phyloP scores from a whole-genome alignment of 2,329 filamentous ascomycete species.

The Mycosphaerella sp. region DNA sequence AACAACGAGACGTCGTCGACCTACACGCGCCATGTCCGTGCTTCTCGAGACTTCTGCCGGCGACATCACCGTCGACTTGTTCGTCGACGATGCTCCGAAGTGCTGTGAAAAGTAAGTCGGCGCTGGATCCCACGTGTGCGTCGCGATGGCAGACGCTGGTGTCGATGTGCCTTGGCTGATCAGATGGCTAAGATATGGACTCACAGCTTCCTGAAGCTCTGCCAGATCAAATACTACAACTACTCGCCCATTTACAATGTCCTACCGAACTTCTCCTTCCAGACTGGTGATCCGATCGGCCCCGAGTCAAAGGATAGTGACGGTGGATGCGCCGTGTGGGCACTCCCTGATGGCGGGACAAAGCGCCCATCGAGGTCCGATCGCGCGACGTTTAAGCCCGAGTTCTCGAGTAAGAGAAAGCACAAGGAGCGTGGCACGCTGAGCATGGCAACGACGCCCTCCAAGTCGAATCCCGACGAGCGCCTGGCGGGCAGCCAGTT shows the following conservation, averaged over 20 bases:
- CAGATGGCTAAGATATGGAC: slow-evolving; percentile 47
- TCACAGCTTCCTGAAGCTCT: slow-evolving; percentile 87
- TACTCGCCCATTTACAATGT: slow-evolving; percentile 87
- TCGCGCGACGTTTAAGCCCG: slow-evolving; percentile 57
- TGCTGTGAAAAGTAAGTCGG: slow-evolving; percentile 87
- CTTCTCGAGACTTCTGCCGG: slow-evolving; percentile 87
- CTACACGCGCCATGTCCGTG: slow-evolving; percentile 64
- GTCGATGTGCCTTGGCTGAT: slow-evolving; percentile 46
- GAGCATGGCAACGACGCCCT: slow-evolving; percentile 90
- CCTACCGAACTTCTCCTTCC: slow-evolving; percentile 92
- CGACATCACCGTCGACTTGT: slow-evolving; percentile 89
- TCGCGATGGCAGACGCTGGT: slow-evolving; percentile 20
- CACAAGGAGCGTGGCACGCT: slow-evolving; percentile 86
- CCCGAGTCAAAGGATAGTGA: slow-evolving; percentile 78
- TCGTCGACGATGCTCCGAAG: slow-evolving; percentile 81
- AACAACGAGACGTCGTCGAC: neutral
- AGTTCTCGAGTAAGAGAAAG: slow-evolving; percentile 80
- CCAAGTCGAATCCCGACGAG: slow-evolving; percentile 68
- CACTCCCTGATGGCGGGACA: slow-evolving; percentile 59
- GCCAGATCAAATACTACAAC: slow-evolving; percentile 99
- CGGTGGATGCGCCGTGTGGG: slow-evolving; percentile 92
- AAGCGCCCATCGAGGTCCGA: slow-evolving; percentile 55
- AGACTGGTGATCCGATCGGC: slow-evolving; percentile 89
- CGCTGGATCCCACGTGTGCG: slow-evolving; percentile 12
- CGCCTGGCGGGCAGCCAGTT: slow-evolving; percentile 87